phyloP scores from a whole-genome alignment of 208 protist species.

The Crithidia fasciculata region DNA sequence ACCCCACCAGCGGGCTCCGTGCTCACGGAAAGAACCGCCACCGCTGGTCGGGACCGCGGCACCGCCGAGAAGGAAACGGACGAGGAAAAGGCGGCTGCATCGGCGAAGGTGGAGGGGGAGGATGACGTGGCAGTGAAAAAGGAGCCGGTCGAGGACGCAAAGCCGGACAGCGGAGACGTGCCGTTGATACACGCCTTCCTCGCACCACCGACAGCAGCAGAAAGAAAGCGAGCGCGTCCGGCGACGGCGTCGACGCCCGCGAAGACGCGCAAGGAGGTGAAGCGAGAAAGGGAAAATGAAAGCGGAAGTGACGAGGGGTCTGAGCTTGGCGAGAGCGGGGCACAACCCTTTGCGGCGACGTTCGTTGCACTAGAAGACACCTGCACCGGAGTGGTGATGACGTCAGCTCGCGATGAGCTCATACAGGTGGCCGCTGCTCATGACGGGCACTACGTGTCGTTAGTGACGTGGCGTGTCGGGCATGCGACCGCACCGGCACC shows the following conservation, averaged over 20 bases:
- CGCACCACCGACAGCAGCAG: too few relatives aligned
- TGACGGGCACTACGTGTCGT: conserved; percentile 45
- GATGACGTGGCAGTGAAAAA: background rate
- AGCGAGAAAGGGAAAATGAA: background rate
- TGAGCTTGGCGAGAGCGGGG: too few relatives aligned
- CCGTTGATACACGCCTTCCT: too few relatives aligned
- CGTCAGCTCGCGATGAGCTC: conserved; percentile 21
- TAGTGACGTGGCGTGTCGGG: conserved; percentile 48
- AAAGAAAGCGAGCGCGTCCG: too few relatives aligned
- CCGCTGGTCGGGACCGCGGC: background rate
- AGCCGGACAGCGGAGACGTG: background rate
- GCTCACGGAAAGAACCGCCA: background rate
- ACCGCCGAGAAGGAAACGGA: background rate
- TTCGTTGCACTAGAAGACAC: conserved; percentile 34
- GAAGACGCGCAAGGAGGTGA: too few relatives aligned
- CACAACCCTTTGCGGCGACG: background rate
- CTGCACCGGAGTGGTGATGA: conserved; percentile 44
- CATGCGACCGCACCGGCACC: background rate
- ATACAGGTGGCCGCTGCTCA: conserved; percentile 50
- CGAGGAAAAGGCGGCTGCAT: background rate
- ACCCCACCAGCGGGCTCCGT: conserved; percentile 1
- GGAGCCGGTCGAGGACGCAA: background rate
- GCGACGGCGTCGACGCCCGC: too few relatives aligned
- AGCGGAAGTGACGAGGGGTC: background rate
- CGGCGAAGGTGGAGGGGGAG: background rate